Evolutionary conservation across 805 yeast species (phyloP).

Genomic region (Pichia sporocuriosa): DNA sequence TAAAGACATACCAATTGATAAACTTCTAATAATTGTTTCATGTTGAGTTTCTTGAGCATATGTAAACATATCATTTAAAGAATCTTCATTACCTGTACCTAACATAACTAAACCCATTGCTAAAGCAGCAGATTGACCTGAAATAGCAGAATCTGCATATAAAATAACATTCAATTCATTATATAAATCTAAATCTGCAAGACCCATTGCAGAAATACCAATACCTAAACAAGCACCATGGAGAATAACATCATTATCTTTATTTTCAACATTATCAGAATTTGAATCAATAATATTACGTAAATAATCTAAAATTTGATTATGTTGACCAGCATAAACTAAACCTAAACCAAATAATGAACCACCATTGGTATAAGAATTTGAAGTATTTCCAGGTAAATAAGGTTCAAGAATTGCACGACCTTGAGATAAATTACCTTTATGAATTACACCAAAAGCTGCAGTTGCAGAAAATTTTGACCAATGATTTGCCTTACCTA

Average conservation of each 20-base stretch:
- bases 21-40: conserved; percentile 90
- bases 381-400: conserved; percentile 72
- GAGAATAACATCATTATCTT: conserved; percentile 71
- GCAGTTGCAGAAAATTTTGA: conserved; percentile 97
- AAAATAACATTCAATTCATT: conserved; percentile 79
- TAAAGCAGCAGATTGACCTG: conserved; percentile 94
- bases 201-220: conserved; percentile 96
- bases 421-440: conserved; percentile 90
- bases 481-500: conserved; percentile 97
- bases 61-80: conserved; percentile 71
- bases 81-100: conserved; percentile 73
- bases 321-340: conserved; percentile 93
- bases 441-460: conserved; percentile 94
- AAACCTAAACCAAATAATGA: conserved; percentile 89
- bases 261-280: conserved; percentile 32
- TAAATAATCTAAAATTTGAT: conserved; percentile 74
- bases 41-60: conserved; percentile 95
- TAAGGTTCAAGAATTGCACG: conserved; percentile 82
- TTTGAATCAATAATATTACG: conserved; percentile 64
- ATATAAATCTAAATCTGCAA: conserved; percentile 64
- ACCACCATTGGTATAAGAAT: conserved; percentile 93
- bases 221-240: conserved; percentile 96
- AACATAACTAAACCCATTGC: conserved; percentile 95
- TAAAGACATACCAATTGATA: conserved; percentile 83
- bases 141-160: conserved; percentile 84